Base-by-base conservation (phyloP, 441 rosid species). In the Erodium texanum region DNA sequence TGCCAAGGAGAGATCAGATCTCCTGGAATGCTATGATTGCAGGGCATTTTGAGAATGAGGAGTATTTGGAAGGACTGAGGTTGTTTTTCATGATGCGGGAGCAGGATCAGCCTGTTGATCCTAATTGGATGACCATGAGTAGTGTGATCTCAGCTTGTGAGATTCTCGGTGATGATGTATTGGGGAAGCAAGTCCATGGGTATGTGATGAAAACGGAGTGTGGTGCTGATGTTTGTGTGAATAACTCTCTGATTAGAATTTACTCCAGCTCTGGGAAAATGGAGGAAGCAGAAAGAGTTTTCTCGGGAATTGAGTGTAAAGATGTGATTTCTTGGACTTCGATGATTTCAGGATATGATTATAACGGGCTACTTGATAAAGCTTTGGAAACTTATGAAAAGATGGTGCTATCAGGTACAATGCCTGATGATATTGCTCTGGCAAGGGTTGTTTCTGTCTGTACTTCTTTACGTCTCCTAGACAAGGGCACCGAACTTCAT, bases 321-420 rank as follows among this genome's bases (percentile, higher is more conserved):
- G 93, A 93, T 77, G 77, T 90, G 29, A 88, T 90, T 72, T 82
- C 97, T 14, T 90, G 92, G 96, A 90, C 98, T 8, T 77, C 96
- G 12, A 87, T 89, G 90, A 90, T 93, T 78, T 85, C 95, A 2
- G 83, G 86, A 48, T 91, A 83, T n/a, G 95, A 82, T 74, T 75
- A 73, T 71, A 82, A 85, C 71, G 66, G 58, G 24, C 78, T 83
- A 24, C 89, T 87, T 12, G 79, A 77, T 34, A 84, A 87, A 83
- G 92, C 96, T 24, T 68, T 93, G 75, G 85, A 81, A 62, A 82
- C 87, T 66, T 88, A 84, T 76, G 68, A 76, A 70, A 77, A 61
- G 71, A 93, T 93, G 99, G 90, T 79, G 75, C 71, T 68, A 73
- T 85, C 80, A 12, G 80, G 80, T 63, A 75, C 81, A 59, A 61